Evolutionary conservation across 2,329 filamentous ascomycete species (phyloP).

Genomic region (Amphichorda felina): DNA sequence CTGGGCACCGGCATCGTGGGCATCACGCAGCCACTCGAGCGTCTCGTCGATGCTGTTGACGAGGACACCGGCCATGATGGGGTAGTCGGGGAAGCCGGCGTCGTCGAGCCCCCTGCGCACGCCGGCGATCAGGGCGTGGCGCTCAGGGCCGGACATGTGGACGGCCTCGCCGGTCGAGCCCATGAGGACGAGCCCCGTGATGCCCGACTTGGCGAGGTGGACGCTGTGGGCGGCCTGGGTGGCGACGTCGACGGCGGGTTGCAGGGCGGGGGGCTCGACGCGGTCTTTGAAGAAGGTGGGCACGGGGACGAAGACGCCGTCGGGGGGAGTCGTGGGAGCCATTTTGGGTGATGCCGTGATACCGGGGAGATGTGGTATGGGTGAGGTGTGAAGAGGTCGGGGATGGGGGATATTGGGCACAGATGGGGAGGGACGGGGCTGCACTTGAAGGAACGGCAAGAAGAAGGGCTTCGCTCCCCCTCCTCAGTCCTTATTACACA

Average conservation of each 20-base stretch:
- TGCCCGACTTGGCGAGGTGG: conserved; percentile 45
- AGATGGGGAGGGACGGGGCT: too few relatives aligned
- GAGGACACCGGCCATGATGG: conserved; percentile 39
- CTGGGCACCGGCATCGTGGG: conserved; percentile 5
- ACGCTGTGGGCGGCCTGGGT: conserved; percentile 46
- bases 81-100: conserved; percentile 44
- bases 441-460: too few relatives aligned
- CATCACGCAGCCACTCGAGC: conserved; percentile 5
- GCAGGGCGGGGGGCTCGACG: conserved; percentile 26
- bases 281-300: conserved; percentile 46
- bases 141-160: conserved; percentile 44
- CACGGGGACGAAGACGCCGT: conserved; percentile 43
- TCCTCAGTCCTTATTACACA: too few relatives aligned
- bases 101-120: conserved; percentile 41
- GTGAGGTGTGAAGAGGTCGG: background rate
- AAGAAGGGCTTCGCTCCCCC: too few relatives aligned
- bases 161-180: conserved; percentile 54
- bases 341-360: background rate
- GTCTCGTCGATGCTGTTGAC: conserved; percentile 28
- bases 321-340: conserved; percentile 11
- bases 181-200: conserved; percentile 48
- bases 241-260: conserved; percentile 41
- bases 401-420: too few relatives aligned
- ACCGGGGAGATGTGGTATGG: too few relatives aligned
- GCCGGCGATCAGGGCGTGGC: conserved; percentile 38